Evolutionary conservation across 139 green algal species (phyloP).

Genomic region (Chlamydomonas eustigma): DNA sequence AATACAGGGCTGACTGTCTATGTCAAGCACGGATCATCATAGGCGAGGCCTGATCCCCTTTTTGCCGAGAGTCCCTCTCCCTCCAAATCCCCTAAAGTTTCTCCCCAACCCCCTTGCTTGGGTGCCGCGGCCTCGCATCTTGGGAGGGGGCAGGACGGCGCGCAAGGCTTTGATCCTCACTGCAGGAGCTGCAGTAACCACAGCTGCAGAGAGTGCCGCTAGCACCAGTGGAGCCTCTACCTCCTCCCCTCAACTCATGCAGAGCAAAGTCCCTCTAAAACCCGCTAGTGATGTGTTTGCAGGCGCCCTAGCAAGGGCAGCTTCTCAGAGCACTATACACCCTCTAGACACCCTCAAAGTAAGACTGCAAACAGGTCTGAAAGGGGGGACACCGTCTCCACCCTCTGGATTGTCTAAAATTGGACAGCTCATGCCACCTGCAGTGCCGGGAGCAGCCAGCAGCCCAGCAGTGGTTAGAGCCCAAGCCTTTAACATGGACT

Average conservation of each 20-base stretch:
- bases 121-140: slow-evolving; percentile 24
- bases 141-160: slow-evolving; percentile 35
- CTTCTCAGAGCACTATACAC: slow-evolving; percentile 86
- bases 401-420: slow-evolving; percentile 53
- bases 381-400: background rate
- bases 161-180: background rate
- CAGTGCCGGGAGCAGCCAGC: background rate
- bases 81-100: background rate
- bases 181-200: background rate
- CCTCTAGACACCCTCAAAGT: slow-evolving; percentile 92
- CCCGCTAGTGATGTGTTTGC: slow-evolving; percentile 75
- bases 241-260: background rate
- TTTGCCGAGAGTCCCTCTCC: background rate
- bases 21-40: too few relatives aligned
- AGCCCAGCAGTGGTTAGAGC: background rate
- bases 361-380: slow-evolving; percentile 57
- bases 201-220: slow-evolving; percentile 16
- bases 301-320: slow-evolving; percentile 75
- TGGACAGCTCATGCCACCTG: slow-evolving; percentile 55
- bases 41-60: background rate
- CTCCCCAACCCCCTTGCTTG: slow-evolving; percentile 16
- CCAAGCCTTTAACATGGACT: slow-evolving; percentile 2
- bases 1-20: too few relatives aligned
- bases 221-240: background rate
- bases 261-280: slow-evolving; percentile 39